Conservation (phyloP, 2,329 filamentous ascomycete species). For the Ophiostoma populinum region DNA sequence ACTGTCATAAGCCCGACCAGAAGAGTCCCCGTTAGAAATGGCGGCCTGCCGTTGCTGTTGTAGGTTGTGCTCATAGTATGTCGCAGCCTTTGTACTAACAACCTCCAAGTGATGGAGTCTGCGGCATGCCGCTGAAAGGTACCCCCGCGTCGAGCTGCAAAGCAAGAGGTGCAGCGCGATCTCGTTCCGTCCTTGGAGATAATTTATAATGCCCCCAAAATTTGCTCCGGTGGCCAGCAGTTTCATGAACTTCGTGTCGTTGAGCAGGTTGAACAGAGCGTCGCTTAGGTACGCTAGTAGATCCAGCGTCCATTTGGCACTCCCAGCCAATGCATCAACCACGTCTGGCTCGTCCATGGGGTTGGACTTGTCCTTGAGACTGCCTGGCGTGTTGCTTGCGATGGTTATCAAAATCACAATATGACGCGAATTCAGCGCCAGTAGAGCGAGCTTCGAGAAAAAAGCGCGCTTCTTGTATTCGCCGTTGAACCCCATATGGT, state of each 20-base stretch:
- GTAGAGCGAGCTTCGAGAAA: slow-evolving; percentile 56
- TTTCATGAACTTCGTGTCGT: slow-evolving; percentile 32
- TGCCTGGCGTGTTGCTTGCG: slow-evolving; percentile 37
- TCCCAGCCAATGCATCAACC: slow-evolving; percentile 53
- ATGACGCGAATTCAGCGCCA: slow-evolving; percentile 58
- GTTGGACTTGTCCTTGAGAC: slow-evolving; percentile 36
- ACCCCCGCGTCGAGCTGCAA: slow-evolving; percentile 55
- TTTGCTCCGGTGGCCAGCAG: slow-evolving; percentile 25
- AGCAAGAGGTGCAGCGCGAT: slow-evolving; percentile 48
- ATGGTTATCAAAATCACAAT: slow-evolving; percentile 49
- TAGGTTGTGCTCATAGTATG: slow-evolving; percentile 28
- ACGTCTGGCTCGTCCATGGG: slow-evolving; percentile 58
- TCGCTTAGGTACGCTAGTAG: slow-evolving; percentile 47
- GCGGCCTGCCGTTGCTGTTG: slow-evolving; percentile 19
- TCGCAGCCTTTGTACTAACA: slow-evolving; percentile 29
- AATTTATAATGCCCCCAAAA: slow-evolving; percentile 30
- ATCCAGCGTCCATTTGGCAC: slow-evolving; percentile 64
- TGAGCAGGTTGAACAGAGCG: slow-evolving; percentile 36
- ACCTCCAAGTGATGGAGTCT: slow-evolving; percentile 40
- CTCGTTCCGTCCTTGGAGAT: slow-evolving; percentile 37
- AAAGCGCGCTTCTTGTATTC: slow-evolving; percentile 44
- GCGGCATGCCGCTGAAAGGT: slow-evolving; percentile 51
- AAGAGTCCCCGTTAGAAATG: neutral
- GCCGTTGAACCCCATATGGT: slow-evolving; percentile 57
- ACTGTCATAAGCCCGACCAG: slow-evolving; percentile 17